These are phyloP conservation scores for Kwoniella pini DNA, from an alignment of 768 basidiomycete genomes.

Conservation along the genomic window DNA sequence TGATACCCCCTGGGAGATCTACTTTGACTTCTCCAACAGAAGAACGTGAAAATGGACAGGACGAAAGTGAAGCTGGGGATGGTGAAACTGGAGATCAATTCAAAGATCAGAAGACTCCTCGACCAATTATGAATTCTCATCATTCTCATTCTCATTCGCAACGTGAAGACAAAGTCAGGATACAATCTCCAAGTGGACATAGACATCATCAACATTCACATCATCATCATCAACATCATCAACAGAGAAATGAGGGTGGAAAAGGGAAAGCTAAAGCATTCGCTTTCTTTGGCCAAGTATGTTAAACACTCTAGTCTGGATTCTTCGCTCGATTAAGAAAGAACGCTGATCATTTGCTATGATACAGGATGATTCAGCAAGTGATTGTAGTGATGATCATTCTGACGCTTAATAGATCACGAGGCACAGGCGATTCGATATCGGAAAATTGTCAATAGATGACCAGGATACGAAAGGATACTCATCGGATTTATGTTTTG, in stretches of 20 bases:
- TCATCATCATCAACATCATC: slow-evolving; percentile 24
- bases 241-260: slow-evolving; percentile 1
- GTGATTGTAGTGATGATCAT: slow-evolving; percentile 44
- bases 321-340: no score
- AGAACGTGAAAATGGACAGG: neutral
- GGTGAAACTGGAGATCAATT: neutral
- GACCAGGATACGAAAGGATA: no score
- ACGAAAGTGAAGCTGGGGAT: neutral
- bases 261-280: slow-evolving; percentile 49
- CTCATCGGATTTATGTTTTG: no score
- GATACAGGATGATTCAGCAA: slow-evolving; percentile 49
- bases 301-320: slow-evolving; percentile 10
- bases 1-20: slow-evolving; percentile 33
- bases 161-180: neutral
- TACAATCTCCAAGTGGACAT: neutral
- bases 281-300: slow-evolving; percentile 54
- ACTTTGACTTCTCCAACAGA: slow-evolving; percentile 9
- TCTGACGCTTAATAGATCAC: slow-evolving; percentile 17
- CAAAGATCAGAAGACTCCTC: slow-evolving; percentile 11
- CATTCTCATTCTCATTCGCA: neutral
- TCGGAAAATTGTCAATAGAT: no score
- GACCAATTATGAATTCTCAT: neutral
- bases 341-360: slow-evolving; percentile 3
- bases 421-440: no score
- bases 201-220: slow-evolving; percentile 12